Base-by-base conservation (phyloP, 495 filamentous ascomycete genomes). In the Friedmanniomyces endolithicus region DNA sequence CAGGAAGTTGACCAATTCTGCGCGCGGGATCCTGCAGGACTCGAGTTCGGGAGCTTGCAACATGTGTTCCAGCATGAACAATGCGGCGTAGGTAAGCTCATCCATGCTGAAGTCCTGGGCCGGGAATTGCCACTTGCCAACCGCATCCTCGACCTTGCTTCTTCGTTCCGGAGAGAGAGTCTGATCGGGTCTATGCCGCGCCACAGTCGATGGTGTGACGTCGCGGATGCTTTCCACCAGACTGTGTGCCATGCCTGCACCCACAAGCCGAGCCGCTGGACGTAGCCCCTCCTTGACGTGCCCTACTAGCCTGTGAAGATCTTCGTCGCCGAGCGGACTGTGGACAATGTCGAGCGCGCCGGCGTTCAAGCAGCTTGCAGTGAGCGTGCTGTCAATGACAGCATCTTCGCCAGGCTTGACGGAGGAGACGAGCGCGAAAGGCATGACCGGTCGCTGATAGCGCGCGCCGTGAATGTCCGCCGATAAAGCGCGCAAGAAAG, bases 191-290 rank as follows among this genome's bases (percentile, higher is more conserved):
- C 53, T 40, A 40, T 53, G 48, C 52, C 11, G 37, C 35, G 58
- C 56, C 11, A 62, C 37, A 8, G 11, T 16, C 40, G 24, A 25
- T 48, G 70, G 75, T 65, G 70, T 78, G 67, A 80, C 81, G 51
- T 83, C 86, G 70, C 90, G 95, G 39, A 98, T 97, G 33, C 87
- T 81, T 59, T 80, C 82, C 86, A 97, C 94, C 43, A 98, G 76
- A 57, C 80, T 86, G 1, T 88, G 90, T 22, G 97, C 90, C 81
- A 87, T 87, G 16, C 84, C 1, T 85, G 90, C 24, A 94, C 90
- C 81, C 85, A 87, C n/a, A 77, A 81, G 73, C 94, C 89, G 61
- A 87, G 75, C 56, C 95, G 73, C 69, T 94, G 95, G 23, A 85
- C 81, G 72, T 87, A 94, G n/a, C 85, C 85, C 64, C 89, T 87